A percentile compares a stretch with the other conserved stretches of the same genome.
phyloP scores from a whole-genome alignment of 257 asterid genomes.

The Penstemon eatonii region DNA sequence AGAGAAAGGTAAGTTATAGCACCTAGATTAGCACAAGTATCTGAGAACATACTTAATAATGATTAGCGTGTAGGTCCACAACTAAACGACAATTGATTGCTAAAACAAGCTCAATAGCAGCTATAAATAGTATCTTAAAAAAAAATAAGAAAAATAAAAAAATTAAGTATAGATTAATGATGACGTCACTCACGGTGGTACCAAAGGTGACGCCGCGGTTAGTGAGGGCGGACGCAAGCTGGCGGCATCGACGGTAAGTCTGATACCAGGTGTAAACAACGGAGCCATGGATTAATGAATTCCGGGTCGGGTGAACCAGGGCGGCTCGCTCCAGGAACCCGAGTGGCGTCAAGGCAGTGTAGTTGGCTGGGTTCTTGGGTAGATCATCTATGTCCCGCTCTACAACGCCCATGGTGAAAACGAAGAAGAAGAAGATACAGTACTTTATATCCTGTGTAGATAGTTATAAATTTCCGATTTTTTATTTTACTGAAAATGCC shows the following conservation, averaged over 20 bases:
- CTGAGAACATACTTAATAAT: too few relatives aligned
- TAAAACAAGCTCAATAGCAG: too few relatives aligned
- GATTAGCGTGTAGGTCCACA: too few relatives aligned
- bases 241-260: conserved; percentile 89
- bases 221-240: conserved; percentile 84
- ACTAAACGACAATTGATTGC: too few relatives aligned
- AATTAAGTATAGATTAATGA: background rate
- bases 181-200: conserved; percentile 55
- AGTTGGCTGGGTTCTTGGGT: conserved; percentile 81
- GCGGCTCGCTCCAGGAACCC: conserved; percentile 85
- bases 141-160: background rate
- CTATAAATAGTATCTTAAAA: background rate
- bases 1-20: too few relatives aligned
- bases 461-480: too few relatives aligned
- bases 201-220: conserved; percentile 67
- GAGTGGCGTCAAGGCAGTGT: conserved; percentile 78
- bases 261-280: conserved; percentile 76
- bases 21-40: too few relatives aligned
- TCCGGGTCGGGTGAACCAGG: conserved; percentile 67
- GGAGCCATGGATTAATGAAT: conserved; percentile 70
- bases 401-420: conserved; percentile 24
- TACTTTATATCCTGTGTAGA: too few relatives aligned
- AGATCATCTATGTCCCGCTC: conserved; percentile 87
- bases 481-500: too few relatives aligned
- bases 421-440: too few relatives aligned